A percentile compares a stretch with the other conserved stretches of the same genome.
Conservation (phyloP, 768 basidiomycete genomes). For the Mycena pura region DNA sequence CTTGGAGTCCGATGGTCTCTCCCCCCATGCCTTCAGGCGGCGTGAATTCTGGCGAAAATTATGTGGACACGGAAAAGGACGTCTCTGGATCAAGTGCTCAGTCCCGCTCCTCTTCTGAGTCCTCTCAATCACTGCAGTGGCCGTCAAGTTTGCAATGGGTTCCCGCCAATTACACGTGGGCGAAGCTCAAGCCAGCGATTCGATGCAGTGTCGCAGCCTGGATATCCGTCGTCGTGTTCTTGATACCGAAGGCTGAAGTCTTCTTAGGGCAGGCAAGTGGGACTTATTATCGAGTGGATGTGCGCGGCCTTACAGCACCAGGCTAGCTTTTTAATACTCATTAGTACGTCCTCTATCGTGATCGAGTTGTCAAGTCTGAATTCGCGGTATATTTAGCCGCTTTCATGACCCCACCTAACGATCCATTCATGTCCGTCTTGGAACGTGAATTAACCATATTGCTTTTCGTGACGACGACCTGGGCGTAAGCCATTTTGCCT, state of each 20-base stretch:
- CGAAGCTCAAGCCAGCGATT: conserved; percentile 67
- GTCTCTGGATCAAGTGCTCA: too few species aligned
- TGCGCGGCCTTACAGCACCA: conserved; percentile 30
- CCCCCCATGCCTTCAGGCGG: too few species aligned
- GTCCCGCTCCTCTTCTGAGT: too few species aligned
- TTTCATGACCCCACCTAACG: conserved; percentile 70
- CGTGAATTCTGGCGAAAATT: too few species aligned
- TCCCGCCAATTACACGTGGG: conserved; percentile 59
- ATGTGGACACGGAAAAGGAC: too few species aligned
- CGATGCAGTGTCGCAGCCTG: conserved; percentile 69
- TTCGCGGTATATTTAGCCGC: conserved; percentile 52
- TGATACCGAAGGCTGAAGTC: conserved; percentile 55
- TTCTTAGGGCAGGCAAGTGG: conserved; percentile 63
- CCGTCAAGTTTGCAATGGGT: conserved; percentile 59
- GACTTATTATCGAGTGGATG: background rate
- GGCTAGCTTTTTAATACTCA: conserved; percentile 70
- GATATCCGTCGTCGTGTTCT: conserved; percentile 63
- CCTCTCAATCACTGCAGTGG: conserved; percentile 1
- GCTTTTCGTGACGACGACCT: conserved; percentile 52
- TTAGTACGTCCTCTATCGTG: conserved; percentile 46
- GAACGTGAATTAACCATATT: conserved; percentile 69
- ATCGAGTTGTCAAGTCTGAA: background rate
- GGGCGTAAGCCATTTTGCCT: conserved; percentile 60
- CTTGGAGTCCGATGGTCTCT: too few species aligned
- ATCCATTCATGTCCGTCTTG: conserved; percentile 71